Base-by-base conservation (phyloP, 208 protist genomes). In the Leishmania amazonensis region DNA sequence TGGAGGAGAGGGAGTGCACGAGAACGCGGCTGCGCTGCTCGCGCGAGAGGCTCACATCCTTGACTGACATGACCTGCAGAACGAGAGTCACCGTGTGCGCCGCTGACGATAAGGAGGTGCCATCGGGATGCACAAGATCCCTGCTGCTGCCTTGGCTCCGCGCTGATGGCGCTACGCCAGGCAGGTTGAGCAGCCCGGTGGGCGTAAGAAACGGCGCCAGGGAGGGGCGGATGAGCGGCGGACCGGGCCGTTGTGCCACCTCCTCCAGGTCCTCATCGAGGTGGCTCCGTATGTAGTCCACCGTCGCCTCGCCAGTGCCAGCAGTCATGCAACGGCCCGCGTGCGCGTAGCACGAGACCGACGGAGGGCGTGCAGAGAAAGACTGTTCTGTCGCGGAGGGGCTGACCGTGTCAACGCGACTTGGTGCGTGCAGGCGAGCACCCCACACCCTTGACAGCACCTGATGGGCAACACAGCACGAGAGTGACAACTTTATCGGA, bases 51-150 rank as follows among this genome's bases (percentile, higher is more conserved):
- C 88, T 92, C 11, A 92, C 85, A 64, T 96, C 90, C 67, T 90
- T 86, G 8, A 93, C 83, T 5, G 81, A 79, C 60, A 93, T 88
- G 40, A 96, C 90, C 72, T 96, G 92, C 21, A 96, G 80, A 57
- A 92, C 21, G 31, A 93, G 51, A 13, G 11, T 74, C 57, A 83
- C 35, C 40, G 68, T 64, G 65, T 45, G 47, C 15, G 47, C 42
- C 80, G 51, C 38, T 65, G 49, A 3, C 76, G 47, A 28, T 9
- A 24, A 19, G 57, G 60, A 40, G 47, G 5, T 51, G 3, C 45
- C 40, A 57, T 31, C 35, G 17, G 72, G 8, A 24, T 58, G 72
- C 15, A 28, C 47, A 40, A 28, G n/a, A 11, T 75, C 49, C 7
- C 28, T 28, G 72, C 45, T n/a, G 53, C 35, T 74, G 70, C 47